Percentiles rank a stretch among this genome's conserved stretches.
Evolutionary conservation across 2,329 filamentous ascomycete genomes (phyloP).

Genomic region (Beauveria rudraprayagi): DNA sequence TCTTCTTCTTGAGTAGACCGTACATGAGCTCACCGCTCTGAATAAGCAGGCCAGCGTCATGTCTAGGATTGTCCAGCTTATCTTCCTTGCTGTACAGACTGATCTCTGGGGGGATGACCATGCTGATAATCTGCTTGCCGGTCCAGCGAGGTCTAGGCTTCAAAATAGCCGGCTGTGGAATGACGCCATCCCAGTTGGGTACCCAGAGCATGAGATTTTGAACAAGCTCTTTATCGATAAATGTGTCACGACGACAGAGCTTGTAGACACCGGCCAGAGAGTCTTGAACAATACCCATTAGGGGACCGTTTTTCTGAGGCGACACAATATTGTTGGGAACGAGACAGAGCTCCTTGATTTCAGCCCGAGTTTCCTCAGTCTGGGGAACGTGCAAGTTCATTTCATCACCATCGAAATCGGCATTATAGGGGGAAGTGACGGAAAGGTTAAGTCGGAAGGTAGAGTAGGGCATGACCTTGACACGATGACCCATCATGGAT

Average conservation of each 20-base stretch:
- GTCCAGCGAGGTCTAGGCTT: slow-evolving; percentile 94
- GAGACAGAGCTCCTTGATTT: slow-evolving; percentile 89
- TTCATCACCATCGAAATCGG: slow-evolving; percentile 99
- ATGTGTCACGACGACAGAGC: slow-evolving; percentile 85
- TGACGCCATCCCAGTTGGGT: slow-evolving; percentile 91
- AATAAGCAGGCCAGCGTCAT: slow-evolving; percentile 73
- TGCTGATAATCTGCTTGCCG: slow-evolving; percentile 93
- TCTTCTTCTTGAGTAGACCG: slow-evolving; percentile 88
- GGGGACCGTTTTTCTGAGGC: slow-evolving; percentile 87
- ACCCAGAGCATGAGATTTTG: slow-evolving; percentile 99
- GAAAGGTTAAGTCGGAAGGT: slow-evolving; percentile 97
- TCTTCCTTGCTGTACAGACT: slow-evolving; percentile 65
- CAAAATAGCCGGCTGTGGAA: slow-evolving; percentile 86
- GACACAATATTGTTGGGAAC: slow-evolving; percentile 99
- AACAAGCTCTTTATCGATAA: slow-evolving; percentile 81
- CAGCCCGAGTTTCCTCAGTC: slow-evolving; percentile 90
- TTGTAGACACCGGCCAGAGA: slow-evolving; percentile 96
- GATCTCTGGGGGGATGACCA: slow-evolving; percentile 81
- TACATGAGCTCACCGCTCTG: slow-evolving; percentile 84
- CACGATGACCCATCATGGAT: slow-evolving; percentile 99
- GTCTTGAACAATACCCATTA: slow-evolving; percentile 99
- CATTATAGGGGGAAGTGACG: slow-evolving; percentile 97
- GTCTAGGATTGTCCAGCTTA: slow-evolving; percentile 52
- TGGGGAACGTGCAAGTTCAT: slow-evolving; percentile 99
- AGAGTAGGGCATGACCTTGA: slow-evolving; percentile 97